Evolutionary conservation across 2,329 filamentous ascomycete species (phyloP), one percentile per base, ranked within the genome.

Genomic region (Pleomassaria siparia): DNA sequence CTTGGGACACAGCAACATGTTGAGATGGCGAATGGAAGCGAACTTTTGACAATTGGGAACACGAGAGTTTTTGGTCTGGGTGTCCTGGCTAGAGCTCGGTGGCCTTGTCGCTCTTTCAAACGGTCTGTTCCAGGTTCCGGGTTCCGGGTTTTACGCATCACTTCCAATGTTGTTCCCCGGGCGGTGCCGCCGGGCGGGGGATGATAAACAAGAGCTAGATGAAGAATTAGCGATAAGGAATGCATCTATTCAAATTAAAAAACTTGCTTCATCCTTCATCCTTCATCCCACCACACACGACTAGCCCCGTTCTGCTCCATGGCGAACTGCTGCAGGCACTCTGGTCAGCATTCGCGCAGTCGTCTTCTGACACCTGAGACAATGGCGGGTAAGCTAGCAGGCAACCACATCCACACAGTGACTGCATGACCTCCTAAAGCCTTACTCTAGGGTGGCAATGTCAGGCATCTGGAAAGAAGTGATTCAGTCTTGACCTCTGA

Each of bases 1-100:
- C 50, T 68, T 70, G 25, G 67, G 67, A 55, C 66, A 69, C 60
- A 70, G 48, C 55, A 69, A 63, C 67, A 70, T 70, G 22, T 16
- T 64, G 51, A 35, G 28, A 43, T n/a, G 40, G 20, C 44, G 18
- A 22, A n/a, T 33, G 37, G 13, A 24, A n/a, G n/a, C n/a, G n/a
- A n/a, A n/a, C n/a, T n/a, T n/a, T n/a, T 21, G 12, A 18, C 28
- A 41, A 28, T 18, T 28, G 21, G 18, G 32, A 9, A 16, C 18
- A 39, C 26, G 22, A 25, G 11, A 7, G 22, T 16, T n/a, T n/a
- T 35, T 13, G 32, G n/a, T 35, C 6, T 35, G 3, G 15, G 24
- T 42, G 24, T 24, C 18, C 16, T 39, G 18, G 20, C 20, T 5
- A 9, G 20, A 39, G 22, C 20, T 24, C n/a, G 21, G 25, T 7